Evolutionary conservation across 2,329 filamentous ascomycete genomes (phyloP).

Genomic region (Trichophyton simii): DNA sequence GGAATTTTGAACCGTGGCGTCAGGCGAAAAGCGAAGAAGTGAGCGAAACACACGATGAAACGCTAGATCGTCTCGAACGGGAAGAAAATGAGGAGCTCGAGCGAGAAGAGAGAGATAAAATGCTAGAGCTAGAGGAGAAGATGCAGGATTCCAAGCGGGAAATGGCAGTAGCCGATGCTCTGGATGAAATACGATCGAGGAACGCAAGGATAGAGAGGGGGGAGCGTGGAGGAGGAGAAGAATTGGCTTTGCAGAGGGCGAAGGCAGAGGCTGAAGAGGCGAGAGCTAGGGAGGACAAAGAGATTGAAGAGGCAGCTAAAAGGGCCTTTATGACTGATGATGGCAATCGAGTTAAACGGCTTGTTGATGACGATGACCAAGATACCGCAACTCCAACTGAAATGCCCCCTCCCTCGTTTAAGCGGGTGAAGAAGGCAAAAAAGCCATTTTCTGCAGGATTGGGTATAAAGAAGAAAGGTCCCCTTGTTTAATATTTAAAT

Average conservation of each 20-base stretch:
- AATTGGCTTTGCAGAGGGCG: slow-evolving; percentile 28
- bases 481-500: slow-evolving; percentile 37
- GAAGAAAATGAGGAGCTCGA: slow-evolving; percentile 55
- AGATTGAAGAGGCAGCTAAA: slow-evolving; percentile 71
- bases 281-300: slow-evolving; percentile 54
- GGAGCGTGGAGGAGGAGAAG: slow-evolving; percentile 51
- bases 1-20: slow-evolving; percentile 90
- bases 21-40: slow-evolving; percentile 44
- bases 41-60: slow-evolving; percentile 75
- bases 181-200: slow-evolving; percentile 85
- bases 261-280: slow-evolving; percentile 47
- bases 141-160: slow-evolving; percentile 84
- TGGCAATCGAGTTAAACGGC: slow-evolving; percentile 41
- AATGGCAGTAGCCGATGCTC: slow-evolving; percentile 90
- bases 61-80: slow-evolving; percentile 56
- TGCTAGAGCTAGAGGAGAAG: slow-evolving; percentile 91
- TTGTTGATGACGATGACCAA: slow-evolving; percentile 39
- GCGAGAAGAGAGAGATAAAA: slow-evolving; percentile 69
- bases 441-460: slow-evolving; percentile 63
- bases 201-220: slow-evolving; percentile 79
- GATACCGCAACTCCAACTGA: slow-evolving; percentile 22
- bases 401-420: slow-evolving; percentile 52
- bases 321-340: slow-evolving; percentile 59
- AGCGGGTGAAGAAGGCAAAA: slow-evolving; percentile 71
- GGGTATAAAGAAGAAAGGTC: slow-evolving; percentile 75